Percentiles rank a stretch among this genome's conserved stretches.
phyloP scores from a whole-genome alignment of 2,329 filamentous ascomycete species.

The Nothopassalora personata region DNA sequence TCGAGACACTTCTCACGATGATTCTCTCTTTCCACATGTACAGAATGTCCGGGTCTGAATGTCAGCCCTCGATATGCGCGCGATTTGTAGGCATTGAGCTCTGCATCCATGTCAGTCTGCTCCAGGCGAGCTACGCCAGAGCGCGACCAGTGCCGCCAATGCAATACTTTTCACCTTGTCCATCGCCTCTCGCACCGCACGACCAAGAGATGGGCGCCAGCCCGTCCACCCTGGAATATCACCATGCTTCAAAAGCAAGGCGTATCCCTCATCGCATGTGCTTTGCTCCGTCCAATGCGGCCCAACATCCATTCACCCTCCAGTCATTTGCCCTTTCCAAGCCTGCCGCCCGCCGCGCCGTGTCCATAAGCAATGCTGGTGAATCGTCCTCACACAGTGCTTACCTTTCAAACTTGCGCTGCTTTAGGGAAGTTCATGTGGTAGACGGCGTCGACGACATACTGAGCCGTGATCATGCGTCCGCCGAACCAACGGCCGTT shows the following conservation, averaged over 20 bases:
- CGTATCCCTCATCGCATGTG: not conserved
- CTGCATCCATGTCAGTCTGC: conserved; percentile 1
- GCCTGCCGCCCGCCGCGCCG: not conserved
- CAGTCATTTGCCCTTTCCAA: not conserved
- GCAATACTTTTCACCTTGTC: not conserved
- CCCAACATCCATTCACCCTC: not conserved
- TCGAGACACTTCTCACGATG: not conserved
- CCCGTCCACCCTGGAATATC: not conserved
- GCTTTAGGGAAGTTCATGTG: conserved; percentile 43
- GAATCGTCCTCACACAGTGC: not conserved
- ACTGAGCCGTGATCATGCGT: conserved; percentile 85
- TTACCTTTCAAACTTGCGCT: conserved; percentile 17
- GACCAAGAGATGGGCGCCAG: not conserved
- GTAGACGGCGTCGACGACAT: conserved; percentile 98
- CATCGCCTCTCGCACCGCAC: not conserved
- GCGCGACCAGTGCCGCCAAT: not conserved
- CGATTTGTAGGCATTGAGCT: conserved; percentile 1
- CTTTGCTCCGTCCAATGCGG: not conserved
- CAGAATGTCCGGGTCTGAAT: not conserved
- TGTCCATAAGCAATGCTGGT: not conserved
- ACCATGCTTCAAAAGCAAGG: not conserved
- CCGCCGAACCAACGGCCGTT: conserved; percentile 96
- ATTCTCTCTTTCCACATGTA: not conserved
- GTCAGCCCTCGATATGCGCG: not conserved
- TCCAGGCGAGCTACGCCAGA: not conserved